Percentiles rank a stretch among this genome's conserved stretches.
These are phyloP conservation scores for Speleostelium caveatum DNA, from an alignment of 78 protist genomes.

Conservation along the genomic window DNA sequence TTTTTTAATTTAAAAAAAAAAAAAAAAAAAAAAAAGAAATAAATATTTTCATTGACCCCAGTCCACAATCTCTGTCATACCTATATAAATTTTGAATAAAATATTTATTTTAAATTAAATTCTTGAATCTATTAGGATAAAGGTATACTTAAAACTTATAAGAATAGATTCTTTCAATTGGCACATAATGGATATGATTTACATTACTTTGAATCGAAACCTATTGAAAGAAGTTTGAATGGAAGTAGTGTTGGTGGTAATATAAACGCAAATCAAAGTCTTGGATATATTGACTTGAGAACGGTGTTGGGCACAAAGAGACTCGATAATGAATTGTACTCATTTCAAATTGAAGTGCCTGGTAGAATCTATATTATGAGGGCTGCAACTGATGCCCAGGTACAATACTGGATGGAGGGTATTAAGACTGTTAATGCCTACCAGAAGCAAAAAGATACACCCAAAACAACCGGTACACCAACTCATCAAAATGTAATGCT, in stretches of 20 bases:
- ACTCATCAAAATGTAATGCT: not conserved
- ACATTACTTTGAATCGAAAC: slow-evolving; percentile 54
- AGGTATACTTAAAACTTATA: slow-evolving; percentile 43
- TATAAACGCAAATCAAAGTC: not conserved
- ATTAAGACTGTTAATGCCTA: slow-evolving; percentile 6
- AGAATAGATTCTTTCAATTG: slow-evolving; percentile 40
- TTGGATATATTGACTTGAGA: slow-evolving; percentile 44
- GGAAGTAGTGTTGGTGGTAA: not conserved
- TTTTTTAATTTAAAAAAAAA: not conserved
- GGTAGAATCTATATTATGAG: slow-evolving; percentile 18
- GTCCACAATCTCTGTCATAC: too few relatives aligned
- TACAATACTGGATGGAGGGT: slow-evolving; percentile 73
- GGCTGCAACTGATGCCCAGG: slow-evolving; percentile 30
- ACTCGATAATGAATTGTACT: not conserved
- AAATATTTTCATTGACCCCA: too few relatives aligned
- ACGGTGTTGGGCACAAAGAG: slow-evolving; percentile 20
- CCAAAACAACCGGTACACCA: not conserved
- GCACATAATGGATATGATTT: slow-evolving; percentile 47
- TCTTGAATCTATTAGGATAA: too few relatives aligned
- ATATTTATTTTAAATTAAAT: too few relatives aligned
- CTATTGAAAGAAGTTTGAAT: not conserved
- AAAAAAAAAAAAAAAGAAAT: not conserved
- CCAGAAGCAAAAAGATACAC: not conserved
- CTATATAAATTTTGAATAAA: too few relatives aligned
- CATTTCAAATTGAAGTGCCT: slow-evolving; percentile 41